Base-by-base conservation (phyloP, 1,284 basidiomycete species). In the Xerocomus nothofagi region DNA sequence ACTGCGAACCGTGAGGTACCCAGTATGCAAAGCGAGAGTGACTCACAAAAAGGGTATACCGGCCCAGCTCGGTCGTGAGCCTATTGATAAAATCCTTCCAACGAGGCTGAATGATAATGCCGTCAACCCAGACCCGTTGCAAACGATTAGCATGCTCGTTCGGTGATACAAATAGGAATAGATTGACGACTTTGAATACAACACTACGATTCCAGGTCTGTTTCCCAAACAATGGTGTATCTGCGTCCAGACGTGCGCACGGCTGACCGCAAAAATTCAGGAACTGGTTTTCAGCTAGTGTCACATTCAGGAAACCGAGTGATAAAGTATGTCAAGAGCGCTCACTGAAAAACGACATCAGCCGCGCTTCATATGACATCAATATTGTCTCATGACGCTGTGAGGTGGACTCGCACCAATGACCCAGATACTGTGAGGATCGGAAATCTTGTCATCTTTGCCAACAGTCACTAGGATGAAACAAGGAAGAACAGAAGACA, bases 31-130 rank as follows among this genome's bases (percentile, higher is more conserved):
- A 36, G 9, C 1, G 6, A 36, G 7, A 2, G 1, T 1, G 3
- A 66, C 78, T 29, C 49, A 82, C 81, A 50, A 73, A 74, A 12
- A 82, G 67, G 23, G 76, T 71, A 48, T 75, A 74, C 34, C 78
- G 74, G 40, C 69, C 66, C 76, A 82, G 79, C 53, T 84, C 78
- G 2, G 60, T 57, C 12, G 70, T 71, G 26, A 82, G 58, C 45
- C 72, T 74, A 8, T 60, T 55, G 11, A 80, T 70, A 36, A 74
- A 75, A 5, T 64, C 51, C 12, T 59, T 59, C 61, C 63, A 65
- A 1, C 53, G 56, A 11, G 61, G 61, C 11, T 54, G 50, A 23
- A 62, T 54, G 6, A 66, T 57, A 2, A 39, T 66, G 14, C 49
- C 48, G 8, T 62, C 58, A 0, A 57, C 59, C 53, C 63, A 64